Conservation (phyloP, 805 yeast genomes). For the Cyberlindnera suaveolens region DNA sequence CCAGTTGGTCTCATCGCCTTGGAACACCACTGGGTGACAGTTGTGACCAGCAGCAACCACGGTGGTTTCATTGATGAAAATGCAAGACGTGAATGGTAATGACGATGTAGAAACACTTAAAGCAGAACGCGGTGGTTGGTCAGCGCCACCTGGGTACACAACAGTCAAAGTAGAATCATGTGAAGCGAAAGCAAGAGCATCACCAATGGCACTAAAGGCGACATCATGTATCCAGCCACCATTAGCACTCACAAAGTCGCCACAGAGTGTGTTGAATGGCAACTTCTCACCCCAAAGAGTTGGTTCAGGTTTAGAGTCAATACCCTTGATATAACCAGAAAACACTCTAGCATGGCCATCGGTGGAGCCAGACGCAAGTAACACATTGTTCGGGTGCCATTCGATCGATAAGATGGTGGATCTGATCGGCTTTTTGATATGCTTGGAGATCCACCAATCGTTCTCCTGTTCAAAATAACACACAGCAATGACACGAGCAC, state of each 20-base stretch:
- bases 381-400: constrained; percentile 92
- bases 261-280: constrained; percentile 89
- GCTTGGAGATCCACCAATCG: constrained; percentile 99
- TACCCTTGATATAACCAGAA: constrained; percentile 81
- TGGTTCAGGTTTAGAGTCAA: constrained; percentile 77
- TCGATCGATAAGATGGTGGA: constrained; percentile 77
- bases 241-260: constrained; percentile 63
- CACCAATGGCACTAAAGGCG: constrained; percentile 73
- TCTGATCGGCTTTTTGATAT: constrained; percentile 89
- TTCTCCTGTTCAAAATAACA: constrained; percentile 95
- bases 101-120: constrained; percentile 55
- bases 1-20: constrained; percentile 64
- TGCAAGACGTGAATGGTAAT: constrained; percentile 74
- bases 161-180: constrained; percentile 84
- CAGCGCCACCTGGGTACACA: constrained; percentile 69
- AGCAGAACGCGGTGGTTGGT: constrained; percentile 56
- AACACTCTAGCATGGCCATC: constrained; percentile 91
- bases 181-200: constrained; percentile 71
- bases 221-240: constrained; percentile 94
- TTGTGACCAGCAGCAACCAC: constrained; percentile 88
- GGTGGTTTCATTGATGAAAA: constrained; percentile 61
- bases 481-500: constrained; percentile 89
- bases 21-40: constrained; percentile 82
- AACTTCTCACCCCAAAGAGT: constrained; percentile 91
- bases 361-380: constrained; percentile 85